These are phyloP conservation scores for Plantago coronopus DNA, from an alignment of 305 asterid species.

Conservation along the genomic window DNA sequence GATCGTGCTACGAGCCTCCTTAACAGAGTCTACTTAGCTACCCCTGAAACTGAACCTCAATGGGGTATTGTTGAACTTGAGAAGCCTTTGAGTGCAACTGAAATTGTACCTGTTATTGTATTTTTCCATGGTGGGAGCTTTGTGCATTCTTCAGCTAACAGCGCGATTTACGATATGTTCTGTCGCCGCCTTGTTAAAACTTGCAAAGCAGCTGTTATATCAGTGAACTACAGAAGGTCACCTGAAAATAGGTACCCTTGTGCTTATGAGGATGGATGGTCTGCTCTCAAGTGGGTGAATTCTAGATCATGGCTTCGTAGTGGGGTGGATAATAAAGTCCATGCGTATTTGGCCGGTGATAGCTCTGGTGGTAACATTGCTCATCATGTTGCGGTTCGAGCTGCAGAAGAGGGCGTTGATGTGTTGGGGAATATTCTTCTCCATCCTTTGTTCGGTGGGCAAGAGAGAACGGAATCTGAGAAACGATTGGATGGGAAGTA, in stretches of 20 bases:
- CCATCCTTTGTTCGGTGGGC: slow-evolving; percentile 81
- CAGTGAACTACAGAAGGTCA: slow-evolving; percentile 72
- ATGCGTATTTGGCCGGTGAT: slow-evolving; percentile 62
- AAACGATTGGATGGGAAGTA: slow-evolving; percentile 61
- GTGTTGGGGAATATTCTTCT: slow-evolving; percentile 70
- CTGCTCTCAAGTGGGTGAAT: slow-evolving; percentile 71
- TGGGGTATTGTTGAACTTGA: slow-evolving; percentile 54
- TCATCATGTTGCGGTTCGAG: slow-evolving; percentile 69
- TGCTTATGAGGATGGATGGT: slow-evolving; percentile 86
- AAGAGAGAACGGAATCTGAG: slow-evolving; percentile 66
- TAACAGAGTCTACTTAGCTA: slow-evolving; percentile 58
- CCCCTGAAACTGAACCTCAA: slow-evolving; percentile 34
- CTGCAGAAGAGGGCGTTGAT: slow-evolving; percentile 56
- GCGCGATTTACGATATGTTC: slow-evolving; percentile 82
- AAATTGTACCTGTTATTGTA: slow-evolving; percentile 59
- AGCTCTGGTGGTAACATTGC: slow-evolving; percentile 87
- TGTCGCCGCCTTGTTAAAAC: slow-evolving; percentile 71
- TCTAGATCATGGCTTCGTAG: slow-evolving; percentile 65
- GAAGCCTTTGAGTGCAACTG: slow-evolving; percentile 54
- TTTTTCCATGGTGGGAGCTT: slow-evolving; percentile 94
- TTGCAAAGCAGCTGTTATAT: slow-evolving; percentile 68
- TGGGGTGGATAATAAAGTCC: slow-evolving; percentile 49
- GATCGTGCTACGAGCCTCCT: slow-evolving; percentile 66
- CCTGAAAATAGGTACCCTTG: slow-evolving; percentile 75
- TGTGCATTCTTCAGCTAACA: slow-evolving; percentile 79